These are phyloP conservation scores for Kwoniella dendrophila DNA, from an alignment of 768 basidiomycete genomes.

Conservation along the genomic window DNA sequence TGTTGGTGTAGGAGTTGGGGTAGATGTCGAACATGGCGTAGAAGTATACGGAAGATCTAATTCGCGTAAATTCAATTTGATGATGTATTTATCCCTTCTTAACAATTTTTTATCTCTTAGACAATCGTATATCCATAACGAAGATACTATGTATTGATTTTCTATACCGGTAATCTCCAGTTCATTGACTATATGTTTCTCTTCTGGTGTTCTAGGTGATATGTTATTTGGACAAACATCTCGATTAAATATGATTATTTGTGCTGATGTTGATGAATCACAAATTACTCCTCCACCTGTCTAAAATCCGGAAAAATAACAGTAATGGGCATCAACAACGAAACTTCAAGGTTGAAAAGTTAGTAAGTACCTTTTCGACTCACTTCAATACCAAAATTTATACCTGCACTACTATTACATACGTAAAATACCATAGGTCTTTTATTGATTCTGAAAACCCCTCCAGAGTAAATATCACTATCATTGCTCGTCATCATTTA, in stretches of 20 bases:
- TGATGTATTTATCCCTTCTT: neutral
- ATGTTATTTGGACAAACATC: neutral
- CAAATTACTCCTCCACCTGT: neutral
- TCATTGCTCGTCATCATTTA: too few relatives aligned
- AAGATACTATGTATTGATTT: neutral
- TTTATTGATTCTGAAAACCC: neutral
- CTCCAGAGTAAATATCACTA: neutral
- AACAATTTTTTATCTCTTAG: neutral
- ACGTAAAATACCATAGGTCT: neutral
- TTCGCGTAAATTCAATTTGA: neutral
- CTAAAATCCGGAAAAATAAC: too few relatives aligned
- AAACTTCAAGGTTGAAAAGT: neutral
- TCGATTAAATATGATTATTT: constrained; percentile 3
- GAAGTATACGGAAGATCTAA: neutral
- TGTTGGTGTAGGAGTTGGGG: neutral
- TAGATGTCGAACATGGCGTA: neutral
- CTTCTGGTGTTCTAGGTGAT: neutral
- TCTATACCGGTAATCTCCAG: neutral
- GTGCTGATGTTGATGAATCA: neutral
- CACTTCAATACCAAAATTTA: neutral
- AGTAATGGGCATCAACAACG: too few relatives aligned
- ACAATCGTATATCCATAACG: neutral
- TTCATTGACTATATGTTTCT: neutral
- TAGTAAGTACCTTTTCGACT: neutral
- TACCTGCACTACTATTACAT: neutral